These are phyloP conservation scores for Boletus rubropictus DNA, from an alignment of 768 basidiomycete species.

Conservation along the genomic window DNA sequence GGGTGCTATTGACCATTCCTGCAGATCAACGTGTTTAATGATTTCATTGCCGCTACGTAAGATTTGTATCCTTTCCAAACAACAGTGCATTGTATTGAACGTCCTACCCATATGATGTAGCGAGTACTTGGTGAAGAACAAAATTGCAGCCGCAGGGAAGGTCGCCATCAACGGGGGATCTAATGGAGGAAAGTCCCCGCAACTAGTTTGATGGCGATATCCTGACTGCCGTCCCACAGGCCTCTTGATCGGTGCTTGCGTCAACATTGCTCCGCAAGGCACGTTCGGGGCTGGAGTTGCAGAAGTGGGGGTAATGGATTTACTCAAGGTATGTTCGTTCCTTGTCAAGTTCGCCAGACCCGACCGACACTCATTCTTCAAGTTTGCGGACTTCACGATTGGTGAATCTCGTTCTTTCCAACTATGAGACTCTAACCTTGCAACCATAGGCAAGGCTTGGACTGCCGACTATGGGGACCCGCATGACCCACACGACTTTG, in stretches of 20 bases:
- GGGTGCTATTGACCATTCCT: constrained; percentile 1
- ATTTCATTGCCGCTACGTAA: constrained; percentile 79
- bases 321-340: constrained; percentile 53
- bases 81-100: not conserved
- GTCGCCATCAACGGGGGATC: constrained; percentile 75
- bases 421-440: constrained; percentile 6
- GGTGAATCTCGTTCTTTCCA: constrained; percentile 35
- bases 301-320: constrained; percentile 77
- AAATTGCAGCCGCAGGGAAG: constrained; percentile 63
- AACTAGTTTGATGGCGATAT: not conserved
- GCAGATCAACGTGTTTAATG: constrained; percentile 71
- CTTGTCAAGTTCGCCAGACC: not conserved
- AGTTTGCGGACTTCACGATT: constrained; percentile 76
- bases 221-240: constrained; percentile 35
- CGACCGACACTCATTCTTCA: not conserved
- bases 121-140: constrained; percentile 66
- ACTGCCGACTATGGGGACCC: constrained; percentile 75
- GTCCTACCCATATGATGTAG: constrained; percentile 30
- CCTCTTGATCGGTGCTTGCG: constrained; percentile 77
- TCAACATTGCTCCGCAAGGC: constrained; percentile 72
- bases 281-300: constrained; percentile 73
- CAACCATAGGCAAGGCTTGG: constrained; percentile 60
- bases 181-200: constrained; percentile 57
- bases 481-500: constrained; percentile 70
- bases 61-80: constrained; percentile 16